Evolutionary conservation across 164 flowering plant genomes (phyloP).

Genomic region (Santalum album): DNA sequence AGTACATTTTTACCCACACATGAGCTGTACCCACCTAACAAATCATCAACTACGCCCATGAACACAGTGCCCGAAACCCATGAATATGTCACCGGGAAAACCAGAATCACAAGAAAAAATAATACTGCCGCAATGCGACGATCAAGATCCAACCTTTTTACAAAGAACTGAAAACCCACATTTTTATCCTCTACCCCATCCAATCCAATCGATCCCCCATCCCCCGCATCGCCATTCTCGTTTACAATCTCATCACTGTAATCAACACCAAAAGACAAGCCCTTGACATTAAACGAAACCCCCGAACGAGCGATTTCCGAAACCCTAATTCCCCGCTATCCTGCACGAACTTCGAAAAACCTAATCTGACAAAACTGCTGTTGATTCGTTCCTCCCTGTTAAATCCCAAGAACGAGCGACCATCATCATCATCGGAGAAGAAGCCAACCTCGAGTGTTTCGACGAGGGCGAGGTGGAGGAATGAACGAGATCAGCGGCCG

Average conservation of each 20-base stretch:
- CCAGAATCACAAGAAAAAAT: constrained; percentile 68
- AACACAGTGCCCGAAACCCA: constrained; percentile 74
- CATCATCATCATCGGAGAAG: constrained; percentile 60
- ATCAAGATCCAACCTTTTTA: constrained; percentile 56
- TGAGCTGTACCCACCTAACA: constrained; percentile 42
- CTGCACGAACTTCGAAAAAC: constrained; percentile 24
- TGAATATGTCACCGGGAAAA: constrained; percentile 67
- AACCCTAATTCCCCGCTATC: constrained; percentile 33
- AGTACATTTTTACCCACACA: constrained; percentile 33
- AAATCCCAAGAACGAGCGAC: constrained; percentile 26
- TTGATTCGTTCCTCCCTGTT: constrained; percentile 10
- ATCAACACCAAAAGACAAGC: neutral
- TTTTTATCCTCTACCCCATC: constrained; percentile 18
- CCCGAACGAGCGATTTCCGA: constrained; percentile 21
- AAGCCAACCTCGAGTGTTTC: constrained; percentile 84
- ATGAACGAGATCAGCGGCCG: constrained; percentile 12
- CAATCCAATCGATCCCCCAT: constrained; percentile 6
- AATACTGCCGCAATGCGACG: constrained; percentile 55
- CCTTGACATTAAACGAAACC: constrained; percentile 14
- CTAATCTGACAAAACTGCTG: constrained; percentile 15
- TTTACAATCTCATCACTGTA: constrained; percentile 2
- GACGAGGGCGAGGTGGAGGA: constrained; percentile 74
- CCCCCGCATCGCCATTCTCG: constrained; percentile 7
- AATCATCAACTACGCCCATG: constrained; percentile 46
- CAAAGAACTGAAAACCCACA: constrained; percentile 37